Base-by-base conservation (phyloP, 2,329 filamentous ascomycete genomes). In the Celoporthe dispersa region DNA sequence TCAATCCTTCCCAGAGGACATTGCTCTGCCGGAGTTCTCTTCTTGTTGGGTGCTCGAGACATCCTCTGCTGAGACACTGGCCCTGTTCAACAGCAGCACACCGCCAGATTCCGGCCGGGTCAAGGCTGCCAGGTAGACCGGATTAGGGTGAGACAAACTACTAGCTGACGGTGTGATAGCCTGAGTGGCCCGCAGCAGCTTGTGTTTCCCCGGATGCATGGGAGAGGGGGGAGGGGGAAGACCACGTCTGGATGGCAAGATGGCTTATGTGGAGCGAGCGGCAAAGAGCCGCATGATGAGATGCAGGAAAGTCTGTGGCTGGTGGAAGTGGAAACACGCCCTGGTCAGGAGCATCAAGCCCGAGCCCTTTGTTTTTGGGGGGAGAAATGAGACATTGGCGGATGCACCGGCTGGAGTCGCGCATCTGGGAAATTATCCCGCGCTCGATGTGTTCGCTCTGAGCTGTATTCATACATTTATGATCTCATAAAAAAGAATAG, bases 271-370 rank as follows among this genome's bases (percentile, higher is more conserved):
- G 57, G 39, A 41, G 57, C 41, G 66, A 57, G 59, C n/a, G 48
- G 66, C 48, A 51, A 66, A 64, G 70, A 72, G 70, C 70, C 70
- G 70, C 70, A 70, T 70, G 39, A 55, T 70, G 39, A 55, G 31
- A 64, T n/a, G 9, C 31, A 61, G 19, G 35, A 72, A 71, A 70
- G 66, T 35, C 64, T 35, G 51, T 70, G 68, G 70, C 70, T 70
- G 68, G 68, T 55, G 35, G 2, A 33, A 25, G 12, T 28, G 19
- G 12, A 9, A 41, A 37, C 35, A 31, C 35, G 25, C 37, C 12
- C 60, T 28, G 12, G 11, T 37, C 60, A 31, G 53, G 51, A 33
- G 53, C 28, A 31, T 57, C 14, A 31, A 31, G 25, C 14, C 51
- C 53, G 25, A 16, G 9, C 14, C 12, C 25, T 33, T 16, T 57